Evolutionary conservation across 192 early-diverging fungal genomes (phyloP).

Genomic region (Coemansia sp.): DNA sequence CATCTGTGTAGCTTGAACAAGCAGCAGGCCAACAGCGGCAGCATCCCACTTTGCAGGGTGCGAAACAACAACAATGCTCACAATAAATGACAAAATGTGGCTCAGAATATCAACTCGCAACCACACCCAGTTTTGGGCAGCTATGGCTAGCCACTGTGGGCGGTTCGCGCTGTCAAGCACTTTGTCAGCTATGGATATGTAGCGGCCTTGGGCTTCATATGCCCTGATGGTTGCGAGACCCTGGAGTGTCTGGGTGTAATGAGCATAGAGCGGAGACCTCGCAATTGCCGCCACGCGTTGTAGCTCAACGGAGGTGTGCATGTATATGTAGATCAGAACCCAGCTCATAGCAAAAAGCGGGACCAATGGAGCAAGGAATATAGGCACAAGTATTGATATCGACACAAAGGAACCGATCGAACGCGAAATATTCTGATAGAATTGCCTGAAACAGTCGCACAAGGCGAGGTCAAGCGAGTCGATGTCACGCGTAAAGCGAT

Average conservation of each 20-base stretch:
- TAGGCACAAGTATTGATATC: constrained; percentile 58
- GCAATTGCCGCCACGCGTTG: constrained; percentile 86
- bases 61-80: constrained; percentile 36
- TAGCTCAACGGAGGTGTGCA: constrained; percentile 78
- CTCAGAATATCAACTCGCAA: constrained; percentile 40
- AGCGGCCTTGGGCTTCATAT: constrained; percentile 52
- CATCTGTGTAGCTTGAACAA: constrained; percentile 49
- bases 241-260: constrained; percentile 74
- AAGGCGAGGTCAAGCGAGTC: constrained; percentile 61
- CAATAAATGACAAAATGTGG: constrained; percentile 25
- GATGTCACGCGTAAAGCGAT: constrained; percentile 70
- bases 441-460: constrained; percentile 65
- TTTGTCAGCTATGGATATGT: constrained; percentile 13
- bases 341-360: constrained; percentile 78
- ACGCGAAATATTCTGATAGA: constrained; percentile 54
- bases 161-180: constrained; percentile 39
- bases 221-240: constrained; percentile 89
- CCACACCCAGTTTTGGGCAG: constrained; percentile 44
- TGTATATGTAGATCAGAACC: constrained; percentile 70
- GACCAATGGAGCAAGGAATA: constrained; percentile 69
- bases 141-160: constrained; percentile 46
- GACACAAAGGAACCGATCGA: constrained; percentile 43
- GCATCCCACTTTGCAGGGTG: constrained; percentile 42
- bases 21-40: constrained; percentile 42
- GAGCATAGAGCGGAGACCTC: constrained; percentile 79